Evolutionary conservation across 371 early-diverging fungal species (phyloP).

Genomic region (Syncephalastrum contaminatum): DNA sequence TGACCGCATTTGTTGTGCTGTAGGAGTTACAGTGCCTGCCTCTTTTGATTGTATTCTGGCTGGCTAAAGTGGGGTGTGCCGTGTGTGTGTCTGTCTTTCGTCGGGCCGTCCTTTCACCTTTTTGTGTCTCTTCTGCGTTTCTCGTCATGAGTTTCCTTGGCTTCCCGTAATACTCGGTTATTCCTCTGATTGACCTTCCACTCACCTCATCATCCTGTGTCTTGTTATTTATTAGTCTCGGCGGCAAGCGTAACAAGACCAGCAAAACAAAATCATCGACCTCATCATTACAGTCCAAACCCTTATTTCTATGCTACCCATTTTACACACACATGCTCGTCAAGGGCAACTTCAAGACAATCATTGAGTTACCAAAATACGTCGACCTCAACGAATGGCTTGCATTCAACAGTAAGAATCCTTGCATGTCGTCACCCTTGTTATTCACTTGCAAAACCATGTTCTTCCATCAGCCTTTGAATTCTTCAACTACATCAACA

Average conservation of each 20-base stretch:
- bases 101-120: too few relatives aligned
- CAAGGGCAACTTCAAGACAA: constrained; percentile 87
- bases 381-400: constrained; percentile 95
- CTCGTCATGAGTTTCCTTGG: constrained; percentile 35
- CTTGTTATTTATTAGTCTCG: constrained; percentile 27
- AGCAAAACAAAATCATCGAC: constrained; percentile 46
- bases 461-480: constrained; percentile 67
- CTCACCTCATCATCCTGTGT: constrained; percentile 3
- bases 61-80: too few relatives aligned
- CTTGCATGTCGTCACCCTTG: not conserved
- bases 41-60: too few relatives aligned
- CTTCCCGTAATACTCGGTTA: constrained; percentile 24
- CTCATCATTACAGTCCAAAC: constrained; percentile 41
- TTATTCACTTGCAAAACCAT: not conserved
- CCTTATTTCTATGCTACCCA: constrained; percentile 75
- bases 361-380: constrained; percentile 85
- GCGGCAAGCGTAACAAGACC: constrained; percentile 37
- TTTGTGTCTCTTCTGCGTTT: not conserved
- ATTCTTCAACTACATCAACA: constrained; percentile 91
- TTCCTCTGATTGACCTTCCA: constrained; percentile 6
- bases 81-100: too few relatives aligned
- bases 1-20: too few relatives aligned
- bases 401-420: constrained; percentile 77
- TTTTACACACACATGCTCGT: constrained; percentile 83
- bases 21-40: too few relatives aligned